Evolutionary conservation across 2,329 filamentous ascomycete species (phyloP), one percentile per base, ranked within the genome.

Genomic region (Pseudogymnoascus sp.): DNA sequence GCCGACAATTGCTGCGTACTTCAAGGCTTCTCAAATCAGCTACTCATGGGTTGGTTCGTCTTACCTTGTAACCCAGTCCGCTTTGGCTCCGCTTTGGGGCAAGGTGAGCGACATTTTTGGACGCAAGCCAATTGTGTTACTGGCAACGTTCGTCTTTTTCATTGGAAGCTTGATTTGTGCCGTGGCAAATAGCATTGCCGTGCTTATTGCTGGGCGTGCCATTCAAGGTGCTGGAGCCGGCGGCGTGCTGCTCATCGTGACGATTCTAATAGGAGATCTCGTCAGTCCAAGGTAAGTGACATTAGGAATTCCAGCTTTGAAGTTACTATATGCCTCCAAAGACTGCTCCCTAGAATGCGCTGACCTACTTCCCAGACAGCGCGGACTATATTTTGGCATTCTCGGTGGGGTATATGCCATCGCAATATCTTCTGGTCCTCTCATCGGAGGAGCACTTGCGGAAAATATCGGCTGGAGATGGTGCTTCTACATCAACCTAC

Each of bases 61-160:
- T 10, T 83, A 81, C 67, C 69, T 81, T 1, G 76, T 83, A 18
- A 78, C 77, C 42, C 78, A 77, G 65, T 74, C 79, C 3, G 79
- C 79, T 0, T 74, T 64, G 0, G 66, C 61, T 3, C 67, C 71
- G n/a, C 44, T 67, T 18, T 73, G 70, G 82, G 84, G 84, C 25
- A 87, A 87, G 68, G 74, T 87, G 21, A 84, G 83, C 60, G 86
- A 89, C 68, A 87, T 89, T 64, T 88, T 83, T 75, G 86, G 86
- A 2, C 78, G 86, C 56, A 89, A 88, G 69, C 81, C 81, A 14
- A 80, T 86, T 61, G 75, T 89, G 36, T 75, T 88, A 18, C 68
- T 82, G 4, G 84, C 84, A 21, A 87, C 87, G 64, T 73, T 80
- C 18, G 75, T 86, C 34, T 89, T 89, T 75, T 80, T 89, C 64